Percentiles rank a stretch among this genome's conserved stretches.
phyloP scores from a whole-genome alignment of 2,329 filamentous ascomycete species.

The Penicillium sumatraense region DNA sequence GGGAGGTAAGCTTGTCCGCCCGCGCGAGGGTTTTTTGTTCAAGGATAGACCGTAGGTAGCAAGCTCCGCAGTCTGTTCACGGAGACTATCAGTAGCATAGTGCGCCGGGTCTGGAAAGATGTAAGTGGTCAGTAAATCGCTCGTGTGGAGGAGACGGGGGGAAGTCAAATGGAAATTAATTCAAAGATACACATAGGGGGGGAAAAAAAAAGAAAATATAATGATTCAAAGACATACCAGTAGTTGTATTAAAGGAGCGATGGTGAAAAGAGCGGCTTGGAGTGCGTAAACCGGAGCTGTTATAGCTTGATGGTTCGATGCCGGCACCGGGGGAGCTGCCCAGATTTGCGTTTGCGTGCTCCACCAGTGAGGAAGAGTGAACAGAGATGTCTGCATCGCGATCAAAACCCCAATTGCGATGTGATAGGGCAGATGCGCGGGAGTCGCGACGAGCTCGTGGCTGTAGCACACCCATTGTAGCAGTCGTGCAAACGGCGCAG shows the following conservation, averaged over 20 bases:
- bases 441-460: slow-evolving; percentile 36
- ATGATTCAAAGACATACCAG: slow-evolving; percentile 34
- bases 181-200: background rate
- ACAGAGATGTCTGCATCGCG: slow-evolving; percentile 22
- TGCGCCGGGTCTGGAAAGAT: slow-evolving; percentile 69
- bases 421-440: slow-evolving; percentile 31
- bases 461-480: slow-evolving; percentile 34
- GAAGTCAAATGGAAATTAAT: background rate
- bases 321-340: slow-evolving; percentile 33
- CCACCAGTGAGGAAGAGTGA: slow-evolving; percentile 29
- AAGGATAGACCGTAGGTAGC: slow-evolving; percentile 76
- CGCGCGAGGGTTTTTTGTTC: slow-evolving; percentile 32
- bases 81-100: slow-evolving; percentile 75
- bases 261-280: slow-evolving; percentile 52
- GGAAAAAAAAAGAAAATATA: background rate
- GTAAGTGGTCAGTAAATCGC: slow-evolving; percentile 27
- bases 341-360: slow-evolving; percentile 34
- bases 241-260: slow-evolving; percentile 47
- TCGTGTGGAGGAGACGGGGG: background rate
- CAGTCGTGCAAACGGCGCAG: slow-evolving; percentile 15
- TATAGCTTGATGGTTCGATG: slow-evolving; percentile 34
- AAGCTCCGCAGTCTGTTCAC: slow-evolving; percentile 85
- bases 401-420: slow-evolving; percentile 27
- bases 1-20: slow-evolving; percentile 32
- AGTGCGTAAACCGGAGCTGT: slow-evolving; percentile 42